Percentiles rank a stretch among this genome's conserved stretches.
Evolutionary conservation across 805 yeast species (phyloP).

Genomic region (Wickerhamomyces chambardii): DNA sequence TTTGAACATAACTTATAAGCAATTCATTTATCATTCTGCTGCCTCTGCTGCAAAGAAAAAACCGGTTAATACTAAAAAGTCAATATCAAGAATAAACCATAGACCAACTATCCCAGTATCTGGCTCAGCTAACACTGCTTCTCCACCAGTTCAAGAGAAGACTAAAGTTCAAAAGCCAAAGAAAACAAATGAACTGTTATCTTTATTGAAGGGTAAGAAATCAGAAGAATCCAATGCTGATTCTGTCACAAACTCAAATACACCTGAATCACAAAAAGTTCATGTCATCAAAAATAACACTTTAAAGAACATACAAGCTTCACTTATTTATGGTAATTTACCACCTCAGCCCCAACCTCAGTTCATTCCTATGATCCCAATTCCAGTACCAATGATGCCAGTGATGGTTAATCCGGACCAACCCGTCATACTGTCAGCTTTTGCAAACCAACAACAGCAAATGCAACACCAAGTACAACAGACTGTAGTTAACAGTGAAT

Average conservation of each 20-base stretch:
- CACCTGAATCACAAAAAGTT: conserved; percentile 20
- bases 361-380: conserved; percentile 1
- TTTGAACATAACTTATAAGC: conserved; percentile 66
- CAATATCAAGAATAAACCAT: conserved; percentile 13
- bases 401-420: conserved; percentile 13
- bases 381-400: conserved; percentile 4
- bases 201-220: conserved; percentile 30
- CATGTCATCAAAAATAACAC: conserved; percentile 6
- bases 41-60: conserved; percentile 34
- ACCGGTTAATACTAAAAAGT: conserved; percentile 21
- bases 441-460: neutral
- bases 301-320: conserved; percentile 9
- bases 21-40: conserved; percentile 67
- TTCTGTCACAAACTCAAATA: conserved; percentile 10
- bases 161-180: conserved; percentile 19
- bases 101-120: neutral
- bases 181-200: conserved; percentile 32
- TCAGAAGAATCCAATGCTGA: conserved; percentile 6
- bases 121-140: conserved; percentile 3
- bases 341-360: conserved; percentile 2
- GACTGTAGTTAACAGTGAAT: conserved; percentile 1
- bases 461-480: conserved; percentile 1
- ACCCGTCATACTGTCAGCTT: no score
- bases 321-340: conserved; percentile 17
- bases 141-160: conserved; percentile 1